These are phyloP conservation scores for Coemansia aciculifera DNA, from an alignment of 192 early-diverging fungal genomes.

Conservation along the genomic window DNA sequence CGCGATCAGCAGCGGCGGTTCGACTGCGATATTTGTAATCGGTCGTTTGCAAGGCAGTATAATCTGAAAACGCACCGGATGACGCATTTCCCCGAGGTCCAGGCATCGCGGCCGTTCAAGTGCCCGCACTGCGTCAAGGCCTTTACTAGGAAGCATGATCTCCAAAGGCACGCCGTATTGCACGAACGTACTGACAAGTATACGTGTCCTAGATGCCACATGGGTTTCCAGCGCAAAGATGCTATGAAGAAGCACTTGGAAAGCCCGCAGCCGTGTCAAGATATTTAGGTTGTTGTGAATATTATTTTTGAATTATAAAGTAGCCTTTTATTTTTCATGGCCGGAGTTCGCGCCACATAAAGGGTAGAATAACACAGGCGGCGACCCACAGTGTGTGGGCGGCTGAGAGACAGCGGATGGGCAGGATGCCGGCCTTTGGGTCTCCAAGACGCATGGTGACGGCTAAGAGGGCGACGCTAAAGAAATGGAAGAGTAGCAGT, in stretches of 20 bases:
- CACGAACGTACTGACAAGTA: constrained; percentile 57
- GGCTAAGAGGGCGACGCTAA: constrained; percentile 75
- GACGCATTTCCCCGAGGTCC: constrained; percentile 62
- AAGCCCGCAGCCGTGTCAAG: background rate
- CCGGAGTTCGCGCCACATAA: constrained; percentile 45
- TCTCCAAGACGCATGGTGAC: constrained; percentile 29
- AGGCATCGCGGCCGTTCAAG: constrained; percentile 58
- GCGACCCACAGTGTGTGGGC: constrained; percentile 57
- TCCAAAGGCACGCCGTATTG: constrained; percentile 65
- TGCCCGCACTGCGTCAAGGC: constrained; percentile 63
- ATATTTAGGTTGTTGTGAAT: constrained; percentile 7
- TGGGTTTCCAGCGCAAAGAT: constrained; percentile 56
- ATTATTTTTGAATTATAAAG: background rate
- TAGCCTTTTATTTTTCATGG: constrained; percentile 13
- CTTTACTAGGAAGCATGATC: constrained; percentile 78
- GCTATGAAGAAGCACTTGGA: constrained; percentile 44
- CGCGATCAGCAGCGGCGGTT: constrained; percentile 54
- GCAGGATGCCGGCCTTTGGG: constrained; percentile 16
- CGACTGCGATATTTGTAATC: constrained; percentile 62
- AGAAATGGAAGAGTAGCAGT: constrained; percentile 87
- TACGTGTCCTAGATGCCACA: constrained; percentile 47
- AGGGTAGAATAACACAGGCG: constrained; percentile 56
- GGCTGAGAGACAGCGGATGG: constrained; percentile 25
- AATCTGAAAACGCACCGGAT: constrained; percentile 79
- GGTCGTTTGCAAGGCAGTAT: constrained; percentile 75